Evolutionary conservation across 192 early-diverging fungal genomes (phyloP), one percentile per base, ranked within the genome.

Genomic region (Backusella tarrabulga): DNA sequence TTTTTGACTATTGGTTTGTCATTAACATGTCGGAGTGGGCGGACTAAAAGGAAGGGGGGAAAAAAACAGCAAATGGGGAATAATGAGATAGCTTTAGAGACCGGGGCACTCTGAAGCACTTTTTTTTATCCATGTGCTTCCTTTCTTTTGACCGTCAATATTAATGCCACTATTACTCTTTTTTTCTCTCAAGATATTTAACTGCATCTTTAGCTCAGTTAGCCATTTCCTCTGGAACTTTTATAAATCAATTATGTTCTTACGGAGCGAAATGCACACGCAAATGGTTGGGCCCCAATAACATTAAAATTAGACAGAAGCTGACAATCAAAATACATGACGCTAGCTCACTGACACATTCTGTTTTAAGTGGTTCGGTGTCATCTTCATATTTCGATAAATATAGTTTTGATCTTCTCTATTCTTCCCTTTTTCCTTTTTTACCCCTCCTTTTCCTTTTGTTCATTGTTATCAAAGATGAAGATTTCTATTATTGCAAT

Each of bases 401-500:
- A 26, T 63, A 63, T 12, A 26, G 56, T n/a, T 29, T 63, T 44
- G 42, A 56, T 32, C 71, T 32, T 5, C 23, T 26, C 29, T 72
- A 42, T 29, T 21, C 5, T 11, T 29, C 17, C 0, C 7, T 17
- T 44, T 29, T 23, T 11, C 14, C 12, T 11, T 34, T 72, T 38
- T 19, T 73, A 8, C 15, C 7, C 46, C 54, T 73, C n/a, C 17
- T 32, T 54, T 68, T 23, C 23, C 21, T 38, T 70, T 19, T 70
- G 19, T 32, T 63, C 40, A 41, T 23, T 38, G 9, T 26, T 69
- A 11, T 35, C 21, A 34, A 68, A 8, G 6, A 82, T 82, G 80
- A 82, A 76, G 60, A 67, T 82, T 67, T 82, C 77, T 15, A 23
- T 75, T 76, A 67, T 74, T 36, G 60, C 80, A 29, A 34, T 72